Base-by-base conservation (phyloP, 1,284 basidiomycete genomes). In the Ustilago sp. region DNA sequence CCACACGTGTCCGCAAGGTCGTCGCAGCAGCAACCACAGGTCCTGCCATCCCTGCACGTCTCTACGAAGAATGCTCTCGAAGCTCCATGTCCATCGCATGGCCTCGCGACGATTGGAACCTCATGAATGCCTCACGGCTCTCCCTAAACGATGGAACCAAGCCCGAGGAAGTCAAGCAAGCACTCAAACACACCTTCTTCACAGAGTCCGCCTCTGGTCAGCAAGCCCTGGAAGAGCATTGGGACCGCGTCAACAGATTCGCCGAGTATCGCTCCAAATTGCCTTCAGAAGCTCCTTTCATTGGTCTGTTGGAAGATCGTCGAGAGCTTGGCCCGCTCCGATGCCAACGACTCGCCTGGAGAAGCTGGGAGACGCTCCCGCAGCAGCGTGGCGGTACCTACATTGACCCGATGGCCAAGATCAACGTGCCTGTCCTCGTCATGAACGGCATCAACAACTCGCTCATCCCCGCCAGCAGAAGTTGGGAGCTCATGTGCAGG, bases 51-150 rank as follows among this genome's bases (percentile, higher is more conserved):
- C 60, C 70, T 15, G 64, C 70, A 4, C 70, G 70, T n/a, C 70
- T 72, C 5, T 72, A 72, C 58, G 70, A 67, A 54, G 70, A 72
- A 39, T 72, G 70, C 47, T 67, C 70, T 28, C 60, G 70, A 50
- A 67, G 64, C 43, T 67, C 70, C 60, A 72, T 72, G 70, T 72
- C 70, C 47, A 72, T 72, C 38, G 51, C 70, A 9, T 72, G 70
- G 70, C 70, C 70, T 19, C 70, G 70, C 32, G 70, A 72, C 57
- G 70, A 72, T 43, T 72, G 70, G 70, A 72, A 72, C 12, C 61
- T 72, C 47, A 72, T 72, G 64, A 67, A 67, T 19, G 70, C 70
- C 12, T 72, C 70, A 7, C 70, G 63, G 7, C 57, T 67, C 36
- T 72, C 70, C 6, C 41, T 67, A 36, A 67, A 67, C 31, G 70